Base-by-base conservation (phyloP, 2,329 filamentous ascomycete genomes). In the Zymoseptoria brevis region DNA sequence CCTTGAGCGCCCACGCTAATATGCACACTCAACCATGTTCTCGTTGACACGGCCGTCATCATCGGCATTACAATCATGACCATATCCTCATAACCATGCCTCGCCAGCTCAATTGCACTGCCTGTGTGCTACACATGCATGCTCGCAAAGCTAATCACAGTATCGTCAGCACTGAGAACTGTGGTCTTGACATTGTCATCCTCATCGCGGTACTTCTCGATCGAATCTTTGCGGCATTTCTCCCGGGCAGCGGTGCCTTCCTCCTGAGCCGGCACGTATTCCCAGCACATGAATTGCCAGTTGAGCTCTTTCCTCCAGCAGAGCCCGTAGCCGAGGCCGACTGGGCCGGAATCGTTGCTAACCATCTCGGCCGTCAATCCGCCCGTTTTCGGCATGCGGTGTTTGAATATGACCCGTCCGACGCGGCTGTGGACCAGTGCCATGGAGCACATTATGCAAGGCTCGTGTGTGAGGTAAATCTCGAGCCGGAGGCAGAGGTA, bases 371-470 rank as follows among this genome's bases (percentile, higher is more conserved):
- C 87, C 68, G 87, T 88, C 76, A 96, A 80, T 50, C 90, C 92
- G 54, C 93, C 93, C 11, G 89, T 95, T 63, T 84, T 77, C 53
- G 83, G 82, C 88, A 96, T 94, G 57, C 89, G 83, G 62, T 86
- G 81, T 63, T 84, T 85, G 75, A 96, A 96, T 48, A 96, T 82
- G 55, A 92, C 88, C 56, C 88, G 86, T 51, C 89, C 87, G 81
- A 99, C 96, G 55, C 94, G 85, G 8, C 93, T 96, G 72, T 97
- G 92, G 21, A 97, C 80, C 67, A 97, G 88, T 1, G 90, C 94
- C 94, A 97, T 97, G 41, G 89, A 90, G 75, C 94, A 99, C 83
- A 96, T 95, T 61, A 96, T 83, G 72, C 94, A 99, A 4, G 94
- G 94, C 75, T 99, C 94, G 71, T 97, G 92, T 1, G 92, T 96